Conservation (phyloP, 1,284 basidiomycete species). For the Hymenochaete sp. region DNA sequence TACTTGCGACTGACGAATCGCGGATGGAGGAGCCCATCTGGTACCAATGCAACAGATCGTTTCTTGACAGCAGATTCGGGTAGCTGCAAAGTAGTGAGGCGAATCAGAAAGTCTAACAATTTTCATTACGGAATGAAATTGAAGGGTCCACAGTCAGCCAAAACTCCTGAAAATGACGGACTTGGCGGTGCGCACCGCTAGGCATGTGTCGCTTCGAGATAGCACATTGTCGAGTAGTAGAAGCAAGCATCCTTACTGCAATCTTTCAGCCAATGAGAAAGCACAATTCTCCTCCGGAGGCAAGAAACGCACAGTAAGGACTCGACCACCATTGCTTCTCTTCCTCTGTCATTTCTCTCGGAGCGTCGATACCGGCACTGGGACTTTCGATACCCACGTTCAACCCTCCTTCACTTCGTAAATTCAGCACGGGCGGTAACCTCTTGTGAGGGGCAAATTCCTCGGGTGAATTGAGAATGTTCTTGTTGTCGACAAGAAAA, state of each 20-base stretch:
- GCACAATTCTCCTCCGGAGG: not conserved
- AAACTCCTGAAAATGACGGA: too few relatives aligned
- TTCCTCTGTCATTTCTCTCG: conserved; percentile 48
- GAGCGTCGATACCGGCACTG: conserved; percentile 28
- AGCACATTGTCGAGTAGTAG: conserved; percentile 49
- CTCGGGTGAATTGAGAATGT: conserved; percentile 42
- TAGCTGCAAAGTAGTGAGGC: conserved; percentile 42
- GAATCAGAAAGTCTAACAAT: conserved; percentile 58
- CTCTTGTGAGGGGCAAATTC: conserved; percentile 47
- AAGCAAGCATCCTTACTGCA: conserved; percentile 64
- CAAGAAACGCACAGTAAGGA: conserved; percentile 54
- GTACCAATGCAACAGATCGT: conserved; percentile 33
- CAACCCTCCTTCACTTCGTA: conserved; percentile 24
- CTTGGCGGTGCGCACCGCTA: conserved; percentile 36
- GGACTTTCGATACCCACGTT: too few relatives aligned
- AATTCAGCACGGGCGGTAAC: conserved; percentile 39
- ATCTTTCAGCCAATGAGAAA: not conserved
- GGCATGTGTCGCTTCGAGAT: conserved; percentile 46
- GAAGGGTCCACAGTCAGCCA: too few relatives aligned
- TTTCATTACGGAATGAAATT: not conserved
- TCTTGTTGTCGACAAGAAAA: conserved; percentile 44
- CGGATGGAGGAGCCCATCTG: conserved; percentile 62
- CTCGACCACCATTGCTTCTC: conserved; percentile 63
- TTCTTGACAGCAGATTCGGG: conserved; percentile 27
- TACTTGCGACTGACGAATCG: conserved; percentile 41